A percentile compares a stretch with the other conserved stretches of the same genome.
phyloP scores from a whole-genome alignment of 1,284 basidiomycete genomes.

The Puccinia brachypodii region DNA sequence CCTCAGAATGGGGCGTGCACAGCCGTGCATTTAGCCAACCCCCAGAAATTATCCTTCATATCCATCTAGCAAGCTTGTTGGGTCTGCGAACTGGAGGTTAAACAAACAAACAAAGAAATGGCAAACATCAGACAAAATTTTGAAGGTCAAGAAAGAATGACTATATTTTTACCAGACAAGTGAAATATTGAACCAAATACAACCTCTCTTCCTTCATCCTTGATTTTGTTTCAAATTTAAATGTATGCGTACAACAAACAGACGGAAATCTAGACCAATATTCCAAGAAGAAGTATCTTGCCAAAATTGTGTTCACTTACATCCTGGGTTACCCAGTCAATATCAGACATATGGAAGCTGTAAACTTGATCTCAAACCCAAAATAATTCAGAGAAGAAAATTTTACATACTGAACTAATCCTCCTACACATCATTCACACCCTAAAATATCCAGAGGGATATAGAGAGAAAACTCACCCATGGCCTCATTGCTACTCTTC shows the following conservation, averaged over 20 bases:
- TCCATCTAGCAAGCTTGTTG: slow-evolving; percentile 72
- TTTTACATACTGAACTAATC: slow-evolving; percentile 66
- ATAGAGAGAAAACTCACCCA: not conserved
- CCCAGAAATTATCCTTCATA: not conserved
- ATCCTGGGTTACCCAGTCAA: slow-evolving; percentile 99
- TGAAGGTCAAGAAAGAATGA: slow-evolving; percentile 66
- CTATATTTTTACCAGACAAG: not conserved
- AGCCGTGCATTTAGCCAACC: no score
- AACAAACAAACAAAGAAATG: slow-evolving; percentile 99
- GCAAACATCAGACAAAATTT: slow-evolving; percentile 99
- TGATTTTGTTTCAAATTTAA: not conserved
- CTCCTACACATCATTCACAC: not conserved
- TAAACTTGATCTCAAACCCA: slow-evolving; percentile 90
- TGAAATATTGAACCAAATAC: not conserved
- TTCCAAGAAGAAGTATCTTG: slow-evolving; percentile 92
- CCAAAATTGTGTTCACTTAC: slow-evolving; percentile 97
- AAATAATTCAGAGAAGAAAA: slow-evolving; percentile 99
- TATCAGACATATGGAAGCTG: slow-evolving; percentile 98
- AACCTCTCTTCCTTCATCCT: not conserved
- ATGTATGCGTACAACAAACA: no score
- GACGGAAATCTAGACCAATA: slow-evolving; percentile 97
- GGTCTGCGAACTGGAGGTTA: slow-evolving; percentile 87
- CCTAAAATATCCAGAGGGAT: not conserved
- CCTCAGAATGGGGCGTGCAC: no score
- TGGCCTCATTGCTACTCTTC: not conserved